phyloP scores from a whole-genome alignment of 176 grass and related monocot genomes.

The Otatea glauca region DNA sequence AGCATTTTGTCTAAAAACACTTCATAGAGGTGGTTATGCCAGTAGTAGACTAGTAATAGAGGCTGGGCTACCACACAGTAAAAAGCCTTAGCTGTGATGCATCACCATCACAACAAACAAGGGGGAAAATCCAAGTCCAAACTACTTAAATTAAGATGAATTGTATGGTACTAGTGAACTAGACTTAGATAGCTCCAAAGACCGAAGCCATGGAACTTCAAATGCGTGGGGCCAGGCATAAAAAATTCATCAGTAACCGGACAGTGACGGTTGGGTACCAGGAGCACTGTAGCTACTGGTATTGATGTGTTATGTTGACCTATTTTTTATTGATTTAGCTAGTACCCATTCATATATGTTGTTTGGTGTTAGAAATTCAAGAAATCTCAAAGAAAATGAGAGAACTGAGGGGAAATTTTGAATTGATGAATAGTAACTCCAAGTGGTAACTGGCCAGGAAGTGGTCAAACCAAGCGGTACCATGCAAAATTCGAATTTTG shows the following conservation, averaged over 20 bases:
- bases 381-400: neutral
- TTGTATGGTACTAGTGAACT: neutral
- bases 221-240: neutral
- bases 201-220: neutral
- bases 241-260: neutral
- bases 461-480: neutral
- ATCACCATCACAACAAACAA: neutral
- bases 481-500: neutral
- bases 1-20: constrained; percentile 31
- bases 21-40: neutral
- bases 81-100: neutral
- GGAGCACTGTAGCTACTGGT: neutral
- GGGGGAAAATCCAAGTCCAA: neutral
- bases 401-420: neutral
- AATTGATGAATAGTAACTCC: neutral
- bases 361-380: neutral
- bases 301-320: neutral
- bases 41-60: neutral
- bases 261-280: too few species aligned
- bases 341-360: neutral
- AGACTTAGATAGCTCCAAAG: neutral
- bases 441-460: neutral
- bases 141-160: constrained; percentile 6
- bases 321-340: neutral
- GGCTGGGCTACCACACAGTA: neutral